These are phyloP conservation scores for Ailanthus altissimus DNA, from an alignment of 345 rosid species.

Conservation along the genomic window DNA sequence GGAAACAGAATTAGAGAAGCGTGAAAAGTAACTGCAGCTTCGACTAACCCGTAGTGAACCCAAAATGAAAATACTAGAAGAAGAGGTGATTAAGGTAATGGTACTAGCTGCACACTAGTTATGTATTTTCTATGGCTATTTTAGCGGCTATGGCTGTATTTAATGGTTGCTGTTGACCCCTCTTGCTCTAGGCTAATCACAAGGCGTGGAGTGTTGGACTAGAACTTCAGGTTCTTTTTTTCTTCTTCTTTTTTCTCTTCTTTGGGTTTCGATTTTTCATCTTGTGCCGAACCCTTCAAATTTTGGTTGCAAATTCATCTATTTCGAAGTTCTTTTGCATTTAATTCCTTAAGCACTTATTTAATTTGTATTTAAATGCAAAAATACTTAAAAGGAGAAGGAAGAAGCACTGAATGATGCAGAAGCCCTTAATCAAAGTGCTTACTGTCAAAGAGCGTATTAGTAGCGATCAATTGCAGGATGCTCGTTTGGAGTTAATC, in stretches of 20 bases:
- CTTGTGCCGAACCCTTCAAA: no score
- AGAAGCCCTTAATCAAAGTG: slow-evolving; percentile 47
- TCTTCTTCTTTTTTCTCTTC: no score
- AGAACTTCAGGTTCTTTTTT: no score
- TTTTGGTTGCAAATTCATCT: slow-evolving; percentile 9
- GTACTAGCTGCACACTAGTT: no score
- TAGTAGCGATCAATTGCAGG: slow-evolving; percentile 62
- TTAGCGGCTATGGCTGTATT: no score
- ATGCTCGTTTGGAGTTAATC: slow-evolving; percentile 66
- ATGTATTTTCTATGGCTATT: no score
- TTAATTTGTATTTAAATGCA: no score
- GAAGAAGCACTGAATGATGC: slow-evolving; percentile 46
- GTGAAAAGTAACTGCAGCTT: slow-evolving; percentile 44
- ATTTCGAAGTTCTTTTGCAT: slow-evolving; percentile 32
- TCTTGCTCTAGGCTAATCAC: no score
- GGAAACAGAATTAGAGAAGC: slow-evolving; percentile 39
- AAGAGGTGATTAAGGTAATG: slow-evolving; percentile 51
- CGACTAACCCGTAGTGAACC: slow-evolving; percentile 50
- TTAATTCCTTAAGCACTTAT: no score
- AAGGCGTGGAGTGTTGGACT: no score
- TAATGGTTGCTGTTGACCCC: no score
- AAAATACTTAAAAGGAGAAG: slow-evolving; percentile 54
- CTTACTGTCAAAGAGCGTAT: slow-evolving; percentile 47
- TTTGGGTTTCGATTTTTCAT: no score
- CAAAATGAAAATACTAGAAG: slow-evolving; percentile 41